These are phyloP conservation scores for Brassica cretica DNA, from an alignment of 345 rosid species.

Conservation along the genomic window DNA sequence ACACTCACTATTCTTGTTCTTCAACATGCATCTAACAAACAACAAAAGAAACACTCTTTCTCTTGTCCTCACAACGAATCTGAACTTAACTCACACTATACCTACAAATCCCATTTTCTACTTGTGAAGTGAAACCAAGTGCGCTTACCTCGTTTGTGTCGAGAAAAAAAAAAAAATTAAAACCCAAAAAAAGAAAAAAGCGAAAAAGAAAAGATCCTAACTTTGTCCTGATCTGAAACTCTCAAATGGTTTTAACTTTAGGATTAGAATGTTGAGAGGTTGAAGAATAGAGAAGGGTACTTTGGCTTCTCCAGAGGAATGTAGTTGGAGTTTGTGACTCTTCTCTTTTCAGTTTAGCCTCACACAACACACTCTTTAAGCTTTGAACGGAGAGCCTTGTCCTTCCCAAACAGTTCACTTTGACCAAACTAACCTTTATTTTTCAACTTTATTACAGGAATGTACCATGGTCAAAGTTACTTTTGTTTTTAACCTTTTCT, in stretches of 20 bases:
- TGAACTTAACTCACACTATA: constrained; percentile 13
- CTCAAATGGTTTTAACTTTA: constrained; percentile 28
- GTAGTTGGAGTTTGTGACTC: constrained; percentile 34
- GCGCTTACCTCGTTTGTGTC: constrained; percentile 43
- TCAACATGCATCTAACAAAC: constrained; percentile 29
- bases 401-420: constrained; percentile 3
- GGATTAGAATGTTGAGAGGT: constrained; percentile 15
- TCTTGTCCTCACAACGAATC: constrained; percentile 7
- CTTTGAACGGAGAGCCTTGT: constrained; percentile 34
- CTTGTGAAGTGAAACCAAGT: constrained; percentile 25
- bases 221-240: constrained; percentile 41
- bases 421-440: constrained; percentile 29
- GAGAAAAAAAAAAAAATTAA: constrained; percentile 9
- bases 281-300: constrained; percentile 13
- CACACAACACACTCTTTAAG: background rate
- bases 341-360: constrained; percentile 30
- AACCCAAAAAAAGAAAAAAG: constrained; percentile 13
- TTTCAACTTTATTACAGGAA: constrained; percentile 19
- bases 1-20: constrained; percentile 16
- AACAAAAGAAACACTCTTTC: background rate
- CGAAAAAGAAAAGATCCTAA: constrained; percentile 30
- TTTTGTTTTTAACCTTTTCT: background rate
- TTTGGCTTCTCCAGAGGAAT: constrained; percentile 31
- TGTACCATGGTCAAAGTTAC: constrained; percentile 16
- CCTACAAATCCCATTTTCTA: constrained; percentile 4